Evolutionary conservation across 2,329 filamentous ascomycete species (phyloP), one percentile per base, ranked within the genome.

Genomic region (Trichoderma sp.): DNA sequence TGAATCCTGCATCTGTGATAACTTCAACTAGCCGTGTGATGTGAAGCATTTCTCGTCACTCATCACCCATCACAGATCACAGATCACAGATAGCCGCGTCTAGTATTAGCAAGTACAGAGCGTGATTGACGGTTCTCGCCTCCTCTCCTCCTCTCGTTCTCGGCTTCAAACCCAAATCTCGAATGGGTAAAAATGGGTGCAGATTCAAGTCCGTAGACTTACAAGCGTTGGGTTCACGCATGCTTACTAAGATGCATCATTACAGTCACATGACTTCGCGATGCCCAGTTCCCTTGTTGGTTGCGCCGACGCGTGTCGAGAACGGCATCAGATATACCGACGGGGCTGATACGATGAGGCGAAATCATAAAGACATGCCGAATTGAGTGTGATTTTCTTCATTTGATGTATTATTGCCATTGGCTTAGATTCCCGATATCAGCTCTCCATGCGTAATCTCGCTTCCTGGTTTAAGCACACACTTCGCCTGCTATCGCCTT

Each of bases 241-340:
- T 15, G 63, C 63, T 65, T 65, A 64, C 56, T 66, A 66, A 68
- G 63, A 9, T 12, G 0, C 17, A 32, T 25, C 8, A 45, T 17
- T 15, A n/a, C 63, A 25, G 22, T 69, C 70, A 71, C 69, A 52
- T 71, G 69, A 72, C 59, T 64, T 66, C 71, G 71, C 69, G 71
- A 66, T 67, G 56, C 45, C 15, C 10, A 57, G 63, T 59, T 65
- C 22, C 22, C 35, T 35, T 17, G 53, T 17, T 45, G 45, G 25
- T 25, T 53, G 45, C 2, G 27, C 12, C 59, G 27, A 52, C 39
- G 60, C 48, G 59, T 57, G 12, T 52, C 17, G 53, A 32, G 7
- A 29, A 12, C 17, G 13, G 42, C 45, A 34, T 22, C 57, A 15
- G 19, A 8, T 29, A 12, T 9, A n/a, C n/a, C 1, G 37, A n/a